A percentile compares a stretch with the other conserved stretches of the same genome.
These are phyloP conservation scores for Cordia subcordata DNA, from an alignment of 257 asterid species.

Conservation along the genomic window DNA sequence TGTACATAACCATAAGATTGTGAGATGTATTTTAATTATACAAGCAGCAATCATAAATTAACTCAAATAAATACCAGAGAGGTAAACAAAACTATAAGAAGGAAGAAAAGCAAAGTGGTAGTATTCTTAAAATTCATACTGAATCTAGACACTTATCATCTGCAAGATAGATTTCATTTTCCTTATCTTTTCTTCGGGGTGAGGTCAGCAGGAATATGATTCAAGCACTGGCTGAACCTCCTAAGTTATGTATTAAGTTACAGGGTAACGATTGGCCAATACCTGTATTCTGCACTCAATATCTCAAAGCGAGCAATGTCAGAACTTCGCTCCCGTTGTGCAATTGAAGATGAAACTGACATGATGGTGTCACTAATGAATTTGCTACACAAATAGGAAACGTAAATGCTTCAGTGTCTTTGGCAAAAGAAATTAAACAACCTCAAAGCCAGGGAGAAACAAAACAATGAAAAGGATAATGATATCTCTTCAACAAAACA, in stretches of 20 bases:
- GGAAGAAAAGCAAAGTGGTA: not conserved
- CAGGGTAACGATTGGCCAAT: constrained; percentile 11
- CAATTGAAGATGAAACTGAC: constrained; percentile 83
- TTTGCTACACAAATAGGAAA: constrained; percentile 50
- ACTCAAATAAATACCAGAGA: not conserved
- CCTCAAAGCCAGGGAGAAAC: not conserved
- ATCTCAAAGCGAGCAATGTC: constrained; percentile 96
- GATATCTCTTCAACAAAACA: not conserved
- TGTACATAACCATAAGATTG: constrained; percentile 31
- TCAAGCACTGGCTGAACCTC: not conserved
- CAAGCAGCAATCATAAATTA: not conserved
- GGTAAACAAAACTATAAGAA: not conserved
- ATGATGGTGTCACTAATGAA: constrained; percentile 83
- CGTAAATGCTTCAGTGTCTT: constrained; percentile 11
- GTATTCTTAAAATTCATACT: not conserved
- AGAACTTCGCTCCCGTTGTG: constrained; percentile 76
- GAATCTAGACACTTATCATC: not conserved
- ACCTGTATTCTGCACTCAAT: constrained; percentile 85
- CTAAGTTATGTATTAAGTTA: not conserved
- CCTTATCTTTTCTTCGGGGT: too few relatives aligned
- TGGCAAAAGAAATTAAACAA: not conserved
- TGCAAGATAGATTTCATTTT: not conserved
- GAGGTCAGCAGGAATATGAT: not conserved
- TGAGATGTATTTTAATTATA: constrained; percentile 16
- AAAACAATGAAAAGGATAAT: not conserved